Base-by-base conservation (phyloP, 1,284 basidiomycete species). In the Lignosus rhinocerotis region DNA sequence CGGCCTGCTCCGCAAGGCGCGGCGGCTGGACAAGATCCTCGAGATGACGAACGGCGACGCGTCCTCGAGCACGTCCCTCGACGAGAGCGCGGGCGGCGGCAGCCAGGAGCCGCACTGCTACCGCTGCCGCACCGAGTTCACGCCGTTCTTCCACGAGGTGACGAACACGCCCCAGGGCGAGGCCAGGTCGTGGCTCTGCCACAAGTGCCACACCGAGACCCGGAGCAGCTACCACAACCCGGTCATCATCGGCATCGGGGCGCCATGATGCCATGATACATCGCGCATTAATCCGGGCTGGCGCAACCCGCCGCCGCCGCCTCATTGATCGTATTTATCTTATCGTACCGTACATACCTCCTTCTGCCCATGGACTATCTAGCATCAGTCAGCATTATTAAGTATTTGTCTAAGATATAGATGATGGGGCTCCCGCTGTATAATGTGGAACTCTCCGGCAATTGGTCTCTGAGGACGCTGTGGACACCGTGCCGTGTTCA, bases 1-100 rank as follows among this genome's bases (percentile, higher is more conserved):
- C 70, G 90, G 86, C 1, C 80, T 95, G 11, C 80, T 96, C 41
- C 88, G 93, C 56, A 95, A 96, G 73, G 93, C 93, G 8, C 84
- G 83, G 32, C 84, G 92, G 10, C 79, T 96, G 17, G 93, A 96
- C 71, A 76, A 78, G 30, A 79, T 91, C 49, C 76, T 93, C 57
- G 66, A 71, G 51, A 42, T 63, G 21, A 62, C 21, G 21, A 39
- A 39, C 36, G 62, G 55, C 44, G 56, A 61, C 42, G 62, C 61
- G 12, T 25, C 52, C 48, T 55, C 61, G 36, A 38, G 49, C 31
- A 19, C 32, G n/a, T 46, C 45, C 30, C 10, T 34, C 33, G 47
- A 25, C 25, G 25, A 25, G 25, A 25, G 25, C 25, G 46, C 46
- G 30, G 44, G 25, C 11, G 31, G 44, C 44, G 44, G 21, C 8